These are phyloP conservation scores for Smittium mucronatum DNA, from an alignment of 371 early-diverging fungal species.

Conservation along the genomic window DNA sequence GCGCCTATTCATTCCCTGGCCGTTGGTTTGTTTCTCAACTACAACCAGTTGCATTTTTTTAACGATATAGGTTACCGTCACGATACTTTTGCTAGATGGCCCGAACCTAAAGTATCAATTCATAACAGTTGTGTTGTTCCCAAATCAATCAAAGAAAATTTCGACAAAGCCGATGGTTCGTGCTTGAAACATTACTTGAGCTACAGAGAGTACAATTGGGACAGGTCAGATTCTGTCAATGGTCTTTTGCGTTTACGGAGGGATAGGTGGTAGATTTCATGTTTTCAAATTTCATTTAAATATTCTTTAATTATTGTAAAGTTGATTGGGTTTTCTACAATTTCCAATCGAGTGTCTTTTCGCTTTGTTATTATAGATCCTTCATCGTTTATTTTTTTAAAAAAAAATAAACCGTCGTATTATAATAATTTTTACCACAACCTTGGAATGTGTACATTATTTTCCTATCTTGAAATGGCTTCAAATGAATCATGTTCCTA, in stretches of 20 bases:
- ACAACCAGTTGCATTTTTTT: slow-evolving; percentile 77
- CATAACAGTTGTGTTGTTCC: background rate
- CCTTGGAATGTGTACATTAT: background rate
- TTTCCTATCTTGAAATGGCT: too few species aligned
- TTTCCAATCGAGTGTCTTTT: background rate
- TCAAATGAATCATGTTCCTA: too few species aligned
- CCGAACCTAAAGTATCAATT: background rate
- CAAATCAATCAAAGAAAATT: background rate
- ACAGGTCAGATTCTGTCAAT: background rate
- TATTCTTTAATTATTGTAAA: background rate
- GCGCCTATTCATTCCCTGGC: slow-evolving; percentile 93
- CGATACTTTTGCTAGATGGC: slow-evolving; percentile 57
- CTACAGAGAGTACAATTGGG: background rate
- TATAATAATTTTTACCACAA: background rate
- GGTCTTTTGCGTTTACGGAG: background rate
- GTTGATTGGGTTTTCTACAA: background rate
- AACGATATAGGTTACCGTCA: slow-evolving; percentile 78
- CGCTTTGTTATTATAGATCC: background rate
- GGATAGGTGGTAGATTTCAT: background rate
- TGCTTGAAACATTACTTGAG: background rate
- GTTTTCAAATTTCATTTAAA: background rate
- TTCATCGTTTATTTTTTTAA: background rate
- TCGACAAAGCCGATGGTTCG: background rate
- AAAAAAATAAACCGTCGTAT: background rate
- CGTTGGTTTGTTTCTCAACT: slow-evolving; percentile 63